phyloP scores from a whole-genome alignment of 2,329 filamentous ascomycete genomes.

The Diplocarpon rosae region DNA sequence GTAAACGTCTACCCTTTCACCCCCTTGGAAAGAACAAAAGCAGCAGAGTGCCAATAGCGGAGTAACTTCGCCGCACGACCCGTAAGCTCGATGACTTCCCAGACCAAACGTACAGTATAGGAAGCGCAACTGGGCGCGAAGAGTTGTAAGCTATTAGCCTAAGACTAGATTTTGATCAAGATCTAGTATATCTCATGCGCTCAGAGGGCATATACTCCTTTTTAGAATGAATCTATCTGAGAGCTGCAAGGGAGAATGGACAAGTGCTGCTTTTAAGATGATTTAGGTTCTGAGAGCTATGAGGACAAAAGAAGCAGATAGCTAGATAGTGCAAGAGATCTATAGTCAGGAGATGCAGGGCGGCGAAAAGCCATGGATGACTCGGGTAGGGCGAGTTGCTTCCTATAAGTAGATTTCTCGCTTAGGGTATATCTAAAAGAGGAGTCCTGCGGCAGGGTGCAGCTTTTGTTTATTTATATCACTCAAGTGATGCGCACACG shows the following conservation, averaged over 20 bases:
- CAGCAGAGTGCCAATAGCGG: constrained; percentile 26
- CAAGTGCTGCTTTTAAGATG: constrained; percentile 50
- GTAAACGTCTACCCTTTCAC: constrained; percentile 18
- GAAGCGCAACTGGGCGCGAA: constrained; percentile 30
- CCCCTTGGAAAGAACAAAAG: constrained; percentile 23
- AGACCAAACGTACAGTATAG: constrained; percentile 34
- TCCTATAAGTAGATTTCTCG: too few species aligned
- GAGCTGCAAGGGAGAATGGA: constrained; percentile 49
- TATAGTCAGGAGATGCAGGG: constrained; percentile 33
- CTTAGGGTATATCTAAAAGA: too few species aligned
- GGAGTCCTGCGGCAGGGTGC: too few species aligned
- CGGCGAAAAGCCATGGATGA: constrained; percentile 47
- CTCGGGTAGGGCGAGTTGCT: constrained; percentile 49
- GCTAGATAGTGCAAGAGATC: constrained; percentile 29
- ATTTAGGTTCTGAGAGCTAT: constrained; percentile 46
- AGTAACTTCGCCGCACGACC: constrained; percentile 25
- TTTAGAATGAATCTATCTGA: constrained; percentile 47
- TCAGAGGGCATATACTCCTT: constrained; percentile 54
- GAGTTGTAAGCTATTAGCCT: constrained; percentile 33
- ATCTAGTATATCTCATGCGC: constrained; percentile 43
- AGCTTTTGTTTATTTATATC: too few species aligned
- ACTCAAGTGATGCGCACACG: too few species aligned
- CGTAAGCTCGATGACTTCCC: constrained; percentile 24
- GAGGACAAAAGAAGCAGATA: constrained; percentile 30
- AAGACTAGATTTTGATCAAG: constrained; percentile 33